Base-by-base conservation (phyloP, 2,329 filamentous ascomycete species). In the Epichloe festucae region DNA sequence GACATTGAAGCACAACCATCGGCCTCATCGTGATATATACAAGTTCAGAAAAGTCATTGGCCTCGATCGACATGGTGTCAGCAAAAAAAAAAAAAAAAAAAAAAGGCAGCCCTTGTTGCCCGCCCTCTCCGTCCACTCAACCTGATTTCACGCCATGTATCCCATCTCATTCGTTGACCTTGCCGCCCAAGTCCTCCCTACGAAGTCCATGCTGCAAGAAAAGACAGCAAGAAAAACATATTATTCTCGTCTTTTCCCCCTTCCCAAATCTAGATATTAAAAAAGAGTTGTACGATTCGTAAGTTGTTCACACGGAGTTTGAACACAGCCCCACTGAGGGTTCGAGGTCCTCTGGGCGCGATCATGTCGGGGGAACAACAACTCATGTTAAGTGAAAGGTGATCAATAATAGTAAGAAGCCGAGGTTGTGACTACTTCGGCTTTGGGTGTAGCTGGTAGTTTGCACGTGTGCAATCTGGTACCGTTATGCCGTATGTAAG, bases 1-100 rank as follows among this genome's bases (percentile, higher is more conserved):
- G 23, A 19, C 35, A 49, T 50, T 52, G 46, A 51, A 53, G 52
- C 51, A 54, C 55, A 53, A 49, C 47, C 56, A 52, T 55, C 55
- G 55, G 57, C 52, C 53, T 58, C 48, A 23, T 54, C 38, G 54
- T 55, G 52, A 56, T 58, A 57, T 58, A 55, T 60, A 60, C 55
- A 59, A 57, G 52, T 52, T 43, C 47, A 34, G 27, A 49, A 21
- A 27, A 39, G 40, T 43, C 39, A 35, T 43, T 23, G 38, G 14
- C n/a, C 27, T 43, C 36, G n/a, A 27, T 35, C n/a, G 36, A 48
- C 21, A n/a, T 21, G 41, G n/a, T 12, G 3, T 27, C 19, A 5
- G 12, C 7, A 17, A 14, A 44, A 31, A 31, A 8, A 40, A 46
- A 45, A 4, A 21, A 7, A 19, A 49, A 49, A 14, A 19, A 38